These are phyloP conservation scores for Xylaria sp. DNA, from an alignment of 2,329 filamentous ascomycete species.

Conservation along the genomic window DNA sequence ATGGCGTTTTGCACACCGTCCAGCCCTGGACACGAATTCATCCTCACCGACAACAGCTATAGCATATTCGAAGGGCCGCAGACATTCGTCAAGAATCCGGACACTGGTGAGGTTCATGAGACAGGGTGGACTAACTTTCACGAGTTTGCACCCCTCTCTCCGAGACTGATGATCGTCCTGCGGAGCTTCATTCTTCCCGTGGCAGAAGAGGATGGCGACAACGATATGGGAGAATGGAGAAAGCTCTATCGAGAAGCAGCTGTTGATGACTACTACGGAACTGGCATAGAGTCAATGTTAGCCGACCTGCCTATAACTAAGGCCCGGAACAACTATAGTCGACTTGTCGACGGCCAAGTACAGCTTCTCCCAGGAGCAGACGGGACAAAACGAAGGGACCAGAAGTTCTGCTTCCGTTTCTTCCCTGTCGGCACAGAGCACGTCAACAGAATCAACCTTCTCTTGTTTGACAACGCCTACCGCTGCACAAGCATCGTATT, in stretches of 20 bases:
- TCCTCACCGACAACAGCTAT: conserved; percentile 24
- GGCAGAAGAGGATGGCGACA: conserved; percentile 27
- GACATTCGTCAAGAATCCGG: conserved; percentile 12
- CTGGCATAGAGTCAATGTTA: conserved; percentile 24
- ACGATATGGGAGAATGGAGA: conserved; percentile 7
- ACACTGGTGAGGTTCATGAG: conserved; percentile 15
- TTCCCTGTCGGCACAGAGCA: conserved; percentile 32
- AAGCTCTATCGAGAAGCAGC: conserved; percentile 6
- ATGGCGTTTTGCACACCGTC: conserved; percentile 36
- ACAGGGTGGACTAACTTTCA: conserved; percentile 26
- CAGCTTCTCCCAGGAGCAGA: conserved; percentile 13
- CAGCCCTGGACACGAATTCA: conserved; percentile 16
- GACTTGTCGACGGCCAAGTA: conserved; percentile 26
- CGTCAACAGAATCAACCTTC: conserved; percentile 37
- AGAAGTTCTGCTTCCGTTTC: conserved; percentile 37
- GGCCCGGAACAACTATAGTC: conserved; percentile 32
- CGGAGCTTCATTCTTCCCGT: conserved; percentile 24
- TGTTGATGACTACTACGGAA: conserved; percentile 11
- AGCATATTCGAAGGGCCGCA: conserved; percentile 35
- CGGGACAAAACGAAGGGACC: conserved; percentile 7
- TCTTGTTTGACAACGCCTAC: conserved; percentile 34
- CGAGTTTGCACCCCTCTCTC: conserved; percentile 36
- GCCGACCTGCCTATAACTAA: conserved; percentile 35
- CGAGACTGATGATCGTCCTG: conserved; percentile 34
- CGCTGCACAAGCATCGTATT: conserved; percentile 34